Percentiles rank a stretch among this genome's conserved stretches.
Evolutionary conservation across 1,284 basidiomycete species (phyloP).

Genomic region (Boletus semigastroideus): DNA sequence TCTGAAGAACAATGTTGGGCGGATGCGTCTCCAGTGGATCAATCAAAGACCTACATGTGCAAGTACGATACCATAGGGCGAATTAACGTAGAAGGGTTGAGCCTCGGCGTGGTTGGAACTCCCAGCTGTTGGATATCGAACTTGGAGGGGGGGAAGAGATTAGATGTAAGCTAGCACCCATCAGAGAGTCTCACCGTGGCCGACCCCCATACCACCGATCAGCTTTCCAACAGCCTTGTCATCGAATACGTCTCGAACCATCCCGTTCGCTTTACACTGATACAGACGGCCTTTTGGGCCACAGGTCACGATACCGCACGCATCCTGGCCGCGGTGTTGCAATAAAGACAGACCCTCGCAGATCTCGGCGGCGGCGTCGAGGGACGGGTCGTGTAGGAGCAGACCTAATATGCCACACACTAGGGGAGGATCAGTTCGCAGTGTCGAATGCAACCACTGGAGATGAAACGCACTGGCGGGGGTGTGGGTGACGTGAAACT

Average conservation of each 20-base stretch:
- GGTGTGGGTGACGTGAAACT: constrained; percentile 5
- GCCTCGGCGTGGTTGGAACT: constrained; percentile 98
- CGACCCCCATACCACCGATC: constrained; percentile 95
- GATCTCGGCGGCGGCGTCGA: constrained; percentile 83
- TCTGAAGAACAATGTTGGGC: constrained; percentile 51
- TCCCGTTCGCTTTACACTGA: constrained; percentile 99
- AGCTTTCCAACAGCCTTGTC: constrained; percentile 74
- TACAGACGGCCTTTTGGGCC: constrained; percentile 94
- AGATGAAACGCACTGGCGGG: constrained; percentile 23
- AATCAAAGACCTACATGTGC: constrained; percentile 73
- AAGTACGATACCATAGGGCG: constrained; percentile 97
- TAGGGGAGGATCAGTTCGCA: constrained; percentile 9
- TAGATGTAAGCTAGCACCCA: neutral
- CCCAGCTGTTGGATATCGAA: constrained; percentile 97
- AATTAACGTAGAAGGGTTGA: constrained; percentile 99
- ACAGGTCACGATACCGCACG: constrained; percentile 97
- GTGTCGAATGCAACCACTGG: neutral
- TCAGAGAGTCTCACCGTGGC: constrained; percentile 69
- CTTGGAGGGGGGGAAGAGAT: constrained; percentile 43
- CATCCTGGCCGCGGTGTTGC: constrained; percentile 97
- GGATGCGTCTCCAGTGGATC: neutral
- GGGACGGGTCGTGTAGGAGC: constrained; percentile 72
- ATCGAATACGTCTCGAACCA: constrained; percentile 99
- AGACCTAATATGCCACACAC: constrained; percentile 93
- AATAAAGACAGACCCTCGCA: constrained; percentile 88